Evolutionary conservation across 805 yeast genomes (phyloP).

Genomic region (Monosporozyma aquatica): DNA sequence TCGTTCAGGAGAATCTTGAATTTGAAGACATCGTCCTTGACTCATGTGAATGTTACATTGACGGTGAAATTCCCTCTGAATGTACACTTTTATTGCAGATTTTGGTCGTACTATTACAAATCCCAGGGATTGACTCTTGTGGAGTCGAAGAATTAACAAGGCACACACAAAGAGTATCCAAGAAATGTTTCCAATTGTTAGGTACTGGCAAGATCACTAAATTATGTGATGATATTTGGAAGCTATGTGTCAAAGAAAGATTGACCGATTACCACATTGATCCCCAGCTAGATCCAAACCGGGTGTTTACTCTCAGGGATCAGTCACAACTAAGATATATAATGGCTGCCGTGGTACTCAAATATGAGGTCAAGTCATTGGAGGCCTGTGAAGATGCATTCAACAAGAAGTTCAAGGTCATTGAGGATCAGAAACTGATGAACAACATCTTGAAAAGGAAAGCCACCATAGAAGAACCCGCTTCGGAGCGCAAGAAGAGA

Average conservation of each 20-base stretch:
- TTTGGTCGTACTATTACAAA: conserved; percentile 32
- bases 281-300: conserved; percentile 11
- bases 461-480: neutral
- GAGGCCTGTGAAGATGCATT: conserved; percentile 29
- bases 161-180: conserved; percentile 40
- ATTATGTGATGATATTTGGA: conserved; percentile 22
- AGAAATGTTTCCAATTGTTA: conserved; percentile 53
- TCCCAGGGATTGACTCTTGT: conserved; percentile 19
- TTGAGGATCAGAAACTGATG: conserved; percentile 52
- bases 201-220: conserved; percentile 43
- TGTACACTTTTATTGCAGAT: conserved; percentile 45
- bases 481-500: conserved; percentile 4
- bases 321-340: conserved; percentile 18
- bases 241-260: conserved; percentile 22
- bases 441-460: conserved; percentile 51
- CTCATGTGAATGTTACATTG: conserved; percentile 51
- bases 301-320: conserved; percentile 13
- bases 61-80: conserved; percentile 56
- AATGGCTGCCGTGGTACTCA: conserved; percentile 49
- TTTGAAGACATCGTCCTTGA: conserved; percentile 39
- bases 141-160: conserved; percentile 18
- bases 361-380: conserved; percentile 47
- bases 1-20: conserved; percentile 30
- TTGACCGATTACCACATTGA: conserved; percentile 41
- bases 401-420: conserved; percentile 31